Evolutionary conservation across 768 basidiomycete genomes (phyloP), one percentile per base, ranked within the genome.

Genomic region (Russula emetica): DNA sequence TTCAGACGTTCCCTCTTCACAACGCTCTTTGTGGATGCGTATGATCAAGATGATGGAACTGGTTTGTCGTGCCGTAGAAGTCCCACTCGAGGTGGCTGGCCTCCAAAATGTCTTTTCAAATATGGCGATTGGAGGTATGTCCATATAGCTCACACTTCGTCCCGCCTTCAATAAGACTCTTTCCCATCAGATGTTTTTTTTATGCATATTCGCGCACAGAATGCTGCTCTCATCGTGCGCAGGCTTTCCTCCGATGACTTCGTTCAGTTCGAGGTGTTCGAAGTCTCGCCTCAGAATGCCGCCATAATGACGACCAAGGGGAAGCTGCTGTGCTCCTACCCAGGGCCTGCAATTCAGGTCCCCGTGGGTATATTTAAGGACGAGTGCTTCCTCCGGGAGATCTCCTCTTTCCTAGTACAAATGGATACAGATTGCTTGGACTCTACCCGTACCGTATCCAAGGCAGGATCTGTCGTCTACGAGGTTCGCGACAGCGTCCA

Each of bases 261-360:
- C 14, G 75, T 77, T 14, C 61, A 74, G 26, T 77, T 79, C 60
- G 83, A 83, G 64, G 70, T 71, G 8, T 85, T 84, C 60, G 79
- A 83, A 66, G 73, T 78, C 16, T 78, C 79, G 2, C 75, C 80
- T 0, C 67, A 69, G 28, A 67, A 74, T 3, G 68, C 67, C 13
- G 64, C 63, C 7, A 74, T 84, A 24, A 78, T 80, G 71, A 69
- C 64, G 2, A 56, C 74, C 0, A 66, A 68, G 38, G 80, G 81
- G 36, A 82, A 81, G 60, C 74, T 84, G 3, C 22, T 78, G 5
- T 75, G 78, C n/a, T 76, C 74, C 0, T 83, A 76, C 69, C 83
- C 82, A 20, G 78, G 77, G 0, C 78, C 79, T 4, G 78, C 80
- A 1, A 72, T 81, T 44, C 59, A 74, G 30, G 34, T 83, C 28